Evolutionary conservation across 2,329 filamentous ascomycete genomes (phyloP), one percentile per base, ranked within the genome.

Genomic region (Metarhizium sp.): DNA sequence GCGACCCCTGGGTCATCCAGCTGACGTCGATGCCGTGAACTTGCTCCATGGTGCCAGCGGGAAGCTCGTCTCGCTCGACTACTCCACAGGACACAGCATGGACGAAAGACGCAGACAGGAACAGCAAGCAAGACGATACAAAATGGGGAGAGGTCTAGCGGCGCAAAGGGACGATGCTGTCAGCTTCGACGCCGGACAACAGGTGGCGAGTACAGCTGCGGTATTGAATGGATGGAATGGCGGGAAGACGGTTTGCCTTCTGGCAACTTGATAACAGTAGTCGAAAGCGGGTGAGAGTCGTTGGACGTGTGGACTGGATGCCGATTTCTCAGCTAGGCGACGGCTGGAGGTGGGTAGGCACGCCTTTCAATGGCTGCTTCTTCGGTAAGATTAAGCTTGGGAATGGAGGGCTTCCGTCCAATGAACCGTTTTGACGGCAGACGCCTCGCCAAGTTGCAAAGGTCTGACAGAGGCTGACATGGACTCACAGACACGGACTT

Each of bases 1-100:
- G 84, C 63, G 86, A 83, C 67, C 88, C 87, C 72, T 94, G 88
- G 63, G 80, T 80, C 77, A 95, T 87, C 90, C 90, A 95, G 72
- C 87, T 91, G 67, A 95, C 90, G 73, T 95, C 90, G 66, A 95
- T 82, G 62, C 86, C 86, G 69, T 90, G 85, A 61, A 89, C 82
- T 63, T 87, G 85, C 73, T 92, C 89, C 89, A 92, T 92, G 59
- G 62, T 75, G 67, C 51, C 51, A n/a, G 54, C 38, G 52, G 47
- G 29, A 47, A 51, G 50, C 46, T 57, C 52, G 40, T 25, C 30
- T 52, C 38, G 53, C 30, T 47, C 45, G 38, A 40, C 29, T 42
- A 55, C 40, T 18, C 8, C 13, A 6, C 32, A 38, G 43, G 16
- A 36, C 34, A 30, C 25, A 53, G n/a, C 51, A 58, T 55, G 51